Evolutionary conservation across 129 eudicot genomes (phyloP), one percentile per base, ranked within the genome.

Genomic region (Ambrosia artemisiifolia): DNA sequence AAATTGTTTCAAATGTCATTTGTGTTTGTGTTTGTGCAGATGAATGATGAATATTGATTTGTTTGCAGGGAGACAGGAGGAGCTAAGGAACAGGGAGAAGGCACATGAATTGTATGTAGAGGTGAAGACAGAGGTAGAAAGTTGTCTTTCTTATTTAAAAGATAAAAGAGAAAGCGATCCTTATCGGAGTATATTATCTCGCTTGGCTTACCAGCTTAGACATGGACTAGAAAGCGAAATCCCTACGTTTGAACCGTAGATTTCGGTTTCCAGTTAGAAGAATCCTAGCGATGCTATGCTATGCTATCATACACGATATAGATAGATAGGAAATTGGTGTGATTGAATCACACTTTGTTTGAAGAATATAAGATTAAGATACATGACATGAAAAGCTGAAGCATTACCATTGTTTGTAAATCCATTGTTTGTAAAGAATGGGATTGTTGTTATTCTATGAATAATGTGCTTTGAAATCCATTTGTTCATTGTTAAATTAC

Each of bases 51-150:
- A 60, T 6, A 30, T 18, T 53, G 50, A 6, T 79, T 65, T 49
- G 46, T 34, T 76, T 79, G 66, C 79, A 91, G 97, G 88, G 69
- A 84, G 87, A 79, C 71, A 85, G 64, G 51, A 81, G 75, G 98
- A 89, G 65, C 20, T 92, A 78, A 89, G 74, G 76, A 59, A 79
- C 56, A 85, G 75, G 74, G 95, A 83, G 30, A 83, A 84, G 68
- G 86, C 95, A 32, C 82, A 89, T 2, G 88, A 80, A 71, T 2
- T 93, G 74, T 89, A 93, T 63, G 3, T 78, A 46, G 84, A 89
- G 73, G 95, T 92, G 75, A 89, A 92, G 78, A 60, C 79, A 2
- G 86, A 89, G 75, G 98, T 89, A 35, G 92, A 93, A 80, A 82
- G 38, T 11, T 87, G 90, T 70, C 84, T 93, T 55, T 65, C 80